A percentile compares a stretch with the other conserved stretches of the same genome.
Evolutionary conservation across 768 basidiomycete species (phyloP).

Genomic region (Lactarius deliciosus): DNA sequence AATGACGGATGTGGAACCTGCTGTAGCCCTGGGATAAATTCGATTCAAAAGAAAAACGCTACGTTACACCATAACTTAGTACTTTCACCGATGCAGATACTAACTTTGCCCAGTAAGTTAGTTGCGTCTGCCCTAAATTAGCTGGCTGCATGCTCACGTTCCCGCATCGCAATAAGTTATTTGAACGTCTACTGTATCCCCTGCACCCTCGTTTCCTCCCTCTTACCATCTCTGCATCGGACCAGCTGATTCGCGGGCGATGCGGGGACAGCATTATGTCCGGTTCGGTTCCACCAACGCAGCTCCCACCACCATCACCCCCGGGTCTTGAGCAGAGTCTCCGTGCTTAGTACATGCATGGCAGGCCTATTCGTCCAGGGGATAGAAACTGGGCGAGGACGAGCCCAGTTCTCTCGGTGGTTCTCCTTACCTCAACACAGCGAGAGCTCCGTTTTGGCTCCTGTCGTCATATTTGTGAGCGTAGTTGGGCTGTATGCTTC

Average conservation of each 20-base stretch:
- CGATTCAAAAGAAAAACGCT: too few species aligned
- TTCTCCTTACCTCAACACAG: not conserved
- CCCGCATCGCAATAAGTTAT: too few species aligned
- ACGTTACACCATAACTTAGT: too few species aligned
- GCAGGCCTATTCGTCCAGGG: conserved; percentile 11
- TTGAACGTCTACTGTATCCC: not conserved
- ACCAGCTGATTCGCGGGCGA: too few species aligned
- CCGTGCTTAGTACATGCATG: conserved; percentile 1
- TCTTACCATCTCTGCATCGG: not conserved
- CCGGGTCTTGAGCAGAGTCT: not conserved
- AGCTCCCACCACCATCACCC: not conserved
- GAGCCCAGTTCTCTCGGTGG: conserved; percentile 9
- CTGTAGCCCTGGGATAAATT: too few species aligned
- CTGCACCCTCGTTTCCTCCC: too few species aligned
- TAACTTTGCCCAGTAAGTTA: too few species aligned
- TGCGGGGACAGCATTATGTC: conserved; percentile 9
- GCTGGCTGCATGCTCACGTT: not conserved
- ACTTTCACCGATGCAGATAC: too few species aligned
- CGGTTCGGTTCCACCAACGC: not conserved
- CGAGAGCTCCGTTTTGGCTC: not conserved
- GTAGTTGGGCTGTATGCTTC: conserved; percentile 8
- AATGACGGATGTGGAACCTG: too few species aligned
- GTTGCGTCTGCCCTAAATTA: too few species aligned
- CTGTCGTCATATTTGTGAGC: conserved; percentile 6
- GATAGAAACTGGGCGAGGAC: not conserved